Percentiles rank a stretch among this genome's conserved stretches.
Evolutionary conservation across 1,284 basidiomycete species (phyloP).

Genomic region (Ganoderma multipileum): DNA sequence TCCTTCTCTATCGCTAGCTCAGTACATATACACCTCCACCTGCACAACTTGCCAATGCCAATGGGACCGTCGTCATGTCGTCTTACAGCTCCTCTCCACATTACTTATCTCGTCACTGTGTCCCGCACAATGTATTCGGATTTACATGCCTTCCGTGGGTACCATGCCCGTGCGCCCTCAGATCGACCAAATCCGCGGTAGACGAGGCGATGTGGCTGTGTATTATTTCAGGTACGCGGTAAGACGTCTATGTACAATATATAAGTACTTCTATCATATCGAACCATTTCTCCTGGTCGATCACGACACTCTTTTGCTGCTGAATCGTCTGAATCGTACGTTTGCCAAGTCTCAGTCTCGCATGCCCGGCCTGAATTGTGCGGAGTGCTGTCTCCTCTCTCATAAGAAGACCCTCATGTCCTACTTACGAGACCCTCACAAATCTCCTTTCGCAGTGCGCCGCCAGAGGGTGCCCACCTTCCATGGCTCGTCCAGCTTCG

Average conservation of each 20-base stretch:
- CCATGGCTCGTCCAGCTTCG: slow-evolving; percentile 14
- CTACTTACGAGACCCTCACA: not conserved
- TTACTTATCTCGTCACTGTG: not conserved
- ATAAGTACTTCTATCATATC: too few relatives aligned
- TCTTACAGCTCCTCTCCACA: not conserved
- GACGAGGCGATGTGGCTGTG: not conserved
- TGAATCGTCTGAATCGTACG: not conserved
- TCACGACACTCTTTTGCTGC: too few relatives aligned
- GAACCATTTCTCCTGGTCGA: too few relatives aligned
- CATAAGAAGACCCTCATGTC: not conserved
- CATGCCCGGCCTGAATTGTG: not conserved
- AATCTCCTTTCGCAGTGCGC: not conserved
- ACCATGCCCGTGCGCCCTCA: not conserved
- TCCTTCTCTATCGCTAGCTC: not conserved
- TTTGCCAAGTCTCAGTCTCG: not conserved
- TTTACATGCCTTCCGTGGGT: not conserved
- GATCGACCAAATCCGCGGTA: not conserved
- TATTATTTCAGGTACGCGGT: not conserved
- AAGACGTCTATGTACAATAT: too few relatives aligned
- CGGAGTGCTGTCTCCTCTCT: not conserved
- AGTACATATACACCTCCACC: not conserved
- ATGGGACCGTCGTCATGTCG: not conserved
- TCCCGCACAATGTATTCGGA: not conserved
- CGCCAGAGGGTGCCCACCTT: not conserved
- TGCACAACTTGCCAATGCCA: not conserved